Conservation (phyloP, 768 basidiomycete species). For the Amanita rubescens region DNA sequence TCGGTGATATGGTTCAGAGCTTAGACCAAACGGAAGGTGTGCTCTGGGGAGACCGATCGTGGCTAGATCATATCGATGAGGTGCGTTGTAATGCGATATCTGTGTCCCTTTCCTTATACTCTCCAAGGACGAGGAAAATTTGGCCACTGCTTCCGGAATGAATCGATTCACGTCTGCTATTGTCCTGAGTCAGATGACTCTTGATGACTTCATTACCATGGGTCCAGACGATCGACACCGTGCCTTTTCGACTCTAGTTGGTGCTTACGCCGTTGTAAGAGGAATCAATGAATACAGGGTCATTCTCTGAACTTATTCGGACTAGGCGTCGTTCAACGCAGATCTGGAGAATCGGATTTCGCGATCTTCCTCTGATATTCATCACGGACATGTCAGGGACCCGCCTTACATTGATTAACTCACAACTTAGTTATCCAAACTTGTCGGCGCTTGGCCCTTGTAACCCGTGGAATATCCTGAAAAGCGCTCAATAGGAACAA, state of each 20-base stretch:
- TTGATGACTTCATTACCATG: constrained; percentile 51
- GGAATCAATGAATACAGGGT: background rate
- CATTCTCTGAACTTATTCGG: background rate
- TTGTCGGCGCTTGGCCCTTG: too few relatives aligned
- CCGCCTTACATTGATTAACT: too few relatives aligned
- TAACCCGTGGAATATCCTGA: too few relatives aligned
- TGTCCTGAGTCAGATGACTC: constrained; percentile 45
- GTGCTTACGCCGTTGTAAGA: constrained; percentile 47
- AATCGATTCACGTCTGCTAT: constrained; percentile 64
- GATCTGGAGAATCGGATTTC: background rate
- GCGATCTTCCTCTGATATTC: background rate
- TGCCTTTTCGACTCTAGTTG: constrained; percentile 40
- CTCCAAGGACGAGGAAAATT: constrained; percentile 51
- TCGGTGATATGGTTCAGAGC: constrained; percentile 51
- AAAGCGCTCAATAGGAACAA: too few relatives aligned
- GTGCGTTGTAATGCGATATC: constrained; percentile 19
- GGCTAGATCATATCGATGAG: constrained; percentile 57
- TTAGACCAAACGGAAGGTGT: constrained; percentile 33
- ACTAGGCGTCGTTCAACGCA: background rate
- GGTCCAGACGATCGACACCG: constrained; percentile 38
- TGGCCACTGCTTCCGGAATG: constrained; percentile 53
- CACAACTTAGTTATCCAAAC: too few relatives aligned
- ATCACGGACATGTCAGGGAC: background rate
- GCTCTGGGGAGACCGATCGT: constrained; percentile 54
- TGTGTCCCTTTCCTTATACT: background rate